Conservation (phyloP, 495 filamentous ascomycete species). For the Aspergillus homomorphus region DNA sequence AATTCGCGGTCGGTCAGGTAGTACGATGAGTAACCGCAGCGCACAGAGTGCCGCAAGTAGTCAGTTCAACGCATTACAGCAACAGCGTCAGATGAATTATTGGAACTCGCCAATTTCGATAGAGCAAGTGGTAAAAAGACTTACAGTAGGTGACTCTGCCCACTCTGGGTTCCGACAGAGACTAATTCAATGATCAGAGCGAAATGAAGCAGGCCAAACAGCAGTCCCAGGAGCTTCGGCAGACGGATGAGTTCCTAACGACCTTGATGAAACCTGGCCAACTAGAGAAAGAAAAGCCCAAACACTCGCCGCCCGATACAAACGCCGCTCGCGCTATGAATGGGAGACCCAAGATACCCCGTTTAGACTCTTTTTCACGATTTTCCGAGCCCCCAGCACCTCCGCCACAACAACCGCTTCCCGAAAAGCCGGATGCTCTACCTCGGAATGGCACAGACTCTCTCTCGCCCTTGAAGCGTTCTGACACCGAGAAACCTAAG, state of each 20-base stretch:
- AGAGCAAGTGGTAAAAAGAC: constrained; percentile 89
- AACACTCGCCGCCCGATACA: constrained; percentile 37
- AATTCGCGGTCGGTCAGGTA: constrained; percentile 68
- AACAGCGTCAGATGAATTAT: constrained; percentile 68
- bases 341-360: constrained; percentile 54
- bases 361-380: constrained; percentile 51
- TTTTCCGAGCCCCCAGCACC: constrained; percentile 91
- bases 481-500: constrained; percentile 72
- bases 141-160: constrained; percentile 64
- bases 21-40: constrained; percentile 60
- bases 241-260: constrained; percentile 77
- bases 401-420: constrained; percentile 85
- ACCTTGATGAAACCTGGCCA: constrained; percentile 66
- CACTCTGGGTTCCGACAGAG: neutral
- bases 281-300: constrained; percentile 59
- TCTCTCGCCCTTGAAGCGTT: constrained; percentile 60
- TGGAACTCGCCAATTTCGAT: constrained; percentile 88
- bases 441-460: constrained; percentile 43
- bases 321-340: constrained; percentile 40
- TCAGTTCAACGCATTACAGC: constrained; percentile 57
- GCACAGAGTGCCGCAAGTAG: constrained; percentile 53
- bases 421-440: constrained; percentile 79
- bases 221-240: constrained; percentile 77
- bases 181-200: constrained; percentile 50
- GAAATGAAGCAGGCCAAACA: constrained; percentile 86